Evolutionary conservation across 1,139 yeast species (phyloP), one percentile per base, ranked within the genome.

Genomic region (Blastobotrys proliferans): DNA sequence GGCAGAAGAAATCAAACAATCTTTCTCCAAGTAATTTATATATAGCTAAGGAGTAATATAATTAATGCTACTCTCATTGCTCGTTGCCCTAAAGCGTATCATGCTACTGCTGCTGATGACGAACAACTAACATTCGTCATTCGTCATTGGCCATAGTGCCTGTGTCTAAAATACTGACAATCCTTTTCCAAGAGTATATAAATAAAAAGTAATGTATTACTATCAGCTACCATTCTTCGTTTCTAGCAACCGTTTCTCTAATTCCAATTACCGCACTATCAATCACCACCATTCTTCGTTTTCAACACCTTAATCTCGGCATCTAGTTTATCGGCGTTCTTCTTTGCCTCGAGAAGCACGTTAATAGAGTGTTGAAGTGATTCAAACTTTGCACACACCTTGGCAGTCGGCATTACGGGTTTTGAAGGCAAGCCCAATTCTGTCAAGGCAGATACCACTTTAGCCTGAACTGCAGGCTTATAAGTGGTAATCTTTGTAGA

Each of bases 401-500:
- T 79, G 34, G 84, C 78, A 0, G 98, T 86, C 2, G 95, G 94
- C 84, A 94, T 83, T 0, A 81, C 79, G 1, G 98, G 97, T 51
- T 84, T 80, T 24, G 68, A 54, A 55, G 94, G 81, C 19, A 92
- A 67, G 13, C 82, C 92, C 50, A 92, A 67, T 58, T 92, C 98
- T 46, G 81, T 84, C 48, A 92, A 66, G 4, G 81, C 73, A n/a
- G 78, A 74, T 44, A 74, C 72, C 6, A 90, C 86, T 51, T 87
- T 86, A 39, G 83, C 76, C 56, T 90, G 88, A 5, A 86, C 77
- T 1, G 92, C 73, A 10, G 84, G 84, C 53, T 81, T 81, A 55
- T 74, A 76, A 1, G 79, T 67, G 3, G 80, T 68, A 20, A 80
- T 64, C 56, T 77, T 79, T 8, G 84, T 70, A 0, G 97, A 85